Percentiles rank a stretch among this genome's conserved stretches.
These are phyloP conservation scores for Verticillium tricorpus DNA, from an alignment of 2,329 filamentous ascomycete species.

Conservation along the genomic window DNA sequence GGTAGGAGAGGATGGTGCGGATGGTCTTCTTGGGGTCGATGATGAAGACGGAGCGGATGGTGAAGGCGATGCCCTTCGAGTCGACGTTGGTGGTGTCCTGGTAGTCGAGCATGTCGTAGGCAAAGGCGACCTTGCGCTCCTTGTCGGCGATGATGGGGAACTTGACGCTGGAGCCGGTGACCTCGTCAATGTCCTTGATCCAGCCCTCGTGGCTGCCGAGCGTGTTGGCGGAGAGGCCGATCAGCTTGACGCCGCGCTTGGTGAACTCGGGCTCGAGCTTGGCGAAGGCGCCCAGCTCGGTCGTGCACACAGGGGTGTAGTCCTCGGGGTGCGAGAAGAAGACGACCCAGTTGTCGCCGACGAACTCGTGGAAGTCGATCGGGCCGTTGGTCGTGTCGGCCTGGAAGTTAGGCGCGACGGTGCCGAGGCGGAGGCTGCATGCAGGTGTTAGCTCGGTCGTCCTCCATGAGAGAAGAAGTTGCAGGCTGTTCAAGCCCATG, in stretches of 20 bases:
- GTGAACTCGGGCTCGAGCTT: slow-evolving; percentile 85
- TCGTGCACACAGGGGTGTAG: slow-evolving; percentile 94
- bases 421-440: slow-evolving; percentile 58
- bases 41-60: slow-evolving; percentile 91
- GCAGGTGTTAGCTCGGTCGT: not conserved
- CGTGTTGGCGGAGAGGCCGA: slow-evolving; percentile 84
- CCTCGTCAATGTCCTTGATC: slow-evolving; percentile 86
- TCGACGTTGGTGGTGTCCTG: slow-evolving; percentile 80
- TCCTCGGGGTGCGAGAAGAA: slow-evolving; percentile 85
- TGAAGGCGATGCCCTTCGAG: slow-evolving; percentile 80
- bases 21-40: slow-evolving; percentile 94
- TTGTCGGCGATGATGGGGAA: slow-evolving; percentile 84
- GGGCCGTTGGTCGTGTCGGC: slow-evolving; percentile 74
- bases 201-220: slow-evolving; percentile 78
- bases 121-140: slow-evolving; percentile 67
- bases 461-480: too few species aligned
- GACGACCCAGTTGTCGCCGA: slow-evolving; percentile 74
- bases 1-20: slow-evolving; percentile 87
- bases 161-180: slow-evolving; percentile 62
- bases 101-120: slow-evolving; percentile 81
- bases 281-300: slow-evolving; percentile 88
- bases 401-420: slow-evolving; percentile 73
- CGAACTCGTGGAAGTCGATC: slow-evolving; percentile 80
- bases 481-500: too few species aligned
- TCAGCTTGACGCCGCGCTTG: slow-evolving; percentile 84